Conservation (phyloP, 345 rosid genomes). For the Rubroshorea leprosula region DNA sequence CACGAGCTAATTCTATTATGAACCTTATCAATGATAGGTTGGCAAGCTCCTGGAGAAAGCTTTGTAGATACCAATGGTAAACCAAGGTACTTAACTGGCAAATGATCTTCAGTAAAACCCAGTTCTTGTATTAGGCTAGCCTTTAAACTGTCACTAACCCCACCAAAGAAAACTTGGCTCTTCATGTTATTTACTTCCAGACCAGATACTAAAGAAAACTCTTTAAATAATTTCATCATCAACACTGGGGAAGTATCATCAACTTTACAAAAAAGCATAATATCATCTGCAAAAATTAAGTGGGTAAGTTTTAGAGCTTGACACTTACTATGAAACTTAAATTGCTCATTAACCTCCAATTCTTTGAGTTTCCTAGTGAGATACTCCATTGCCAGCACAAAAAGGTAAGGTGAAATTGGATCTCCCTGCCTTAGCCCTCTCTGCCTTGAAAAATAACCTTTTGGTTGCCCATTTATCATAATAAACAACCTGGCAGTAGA, state of each 20-base stretch:
- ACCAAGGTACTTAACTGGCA: background rate
- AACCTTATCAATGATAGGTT: background rate
- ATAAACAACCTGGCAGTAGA: background rate
- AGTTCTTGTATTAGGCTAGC: no score
- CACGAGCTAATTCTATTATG: background rate
- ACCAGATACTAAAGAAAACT: background rate
- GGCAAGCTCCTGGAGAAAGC: background rate
- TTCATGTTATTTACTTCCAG: background rate
- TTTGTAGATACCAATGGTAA: background rate
- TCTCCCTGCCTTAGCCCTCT: background rate
- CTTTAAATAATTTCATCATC: background rate
- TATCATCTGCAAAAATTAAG: background rate
- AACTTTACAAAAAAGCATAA: background rate
- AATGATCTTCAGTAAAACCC: no score
- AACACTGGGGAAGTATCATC: background rate
- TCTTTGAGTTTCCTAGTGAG: background rate
- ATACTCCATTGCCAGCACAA: background rate
- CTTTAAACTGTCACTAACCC: background rate
- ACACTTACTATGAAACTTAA: background rate
- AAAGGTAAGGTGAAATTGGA: background rate
- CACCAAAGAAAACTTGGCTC: no score
- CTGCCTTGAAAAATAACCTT: background rate
- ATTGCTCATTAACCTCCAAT: background rate
- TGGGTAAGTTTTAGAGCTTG: background rate
- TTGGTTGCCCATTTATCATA: background rate